A percentile compares a stretch with the other conserved stretches of the same genome.
phyloP scores from a whole-genome alignment of 805 yeast species.

The Cyberlindnera xishuangbannaensis region DNA sequence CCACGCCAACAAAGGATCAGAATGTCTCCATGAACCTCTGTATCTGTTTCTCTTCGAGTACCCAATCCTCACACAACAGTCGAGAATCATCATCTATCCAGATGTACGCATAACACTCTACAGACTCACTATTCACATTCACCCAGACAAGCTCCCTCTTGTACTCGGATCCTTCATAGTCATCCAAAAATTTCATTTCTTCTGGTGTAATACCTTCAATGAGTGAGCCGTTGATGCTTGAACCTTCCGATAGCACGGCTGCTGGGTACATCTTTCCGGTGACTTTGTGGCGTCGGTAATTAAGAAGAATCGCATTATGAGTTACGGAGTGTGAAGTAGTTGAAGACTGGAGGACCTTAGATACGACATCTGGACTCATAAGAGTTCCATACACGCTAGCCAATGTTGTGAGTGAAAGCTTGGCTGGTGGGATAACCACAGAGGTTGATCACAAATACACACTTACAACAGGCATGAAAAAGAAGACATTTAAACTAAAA shows the following conservation, averaged over 20 bases:
- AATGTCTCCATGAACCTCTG: conserved; percentile 3
- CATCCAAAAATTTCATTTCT: conserved; percentile 8
- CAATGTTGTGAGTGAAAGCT: not conserved
- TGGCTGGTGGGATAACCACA: too few species aligned
- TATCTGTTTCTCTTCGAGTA: conserved; percentile 1
- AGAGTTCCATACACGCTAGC: conserved; percentile 13
- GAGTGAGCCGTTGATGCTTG: conserved; percentile 5
- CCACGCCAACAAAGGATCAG: too few species aligned
- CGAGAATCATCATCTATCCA: conserved; percentile 4
- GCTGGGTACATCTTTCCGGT: conserved; percentile 12
- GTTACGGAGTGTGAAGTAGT: not conserved
- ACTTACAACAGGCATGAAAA: too few species aligned
- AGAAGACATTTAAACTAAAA: not conserved
- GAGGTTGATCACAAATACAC: too few species aligned
- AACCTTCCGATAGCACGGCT: conserved; percentile 1
- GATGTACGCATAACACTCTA: conserved; percentile 4
- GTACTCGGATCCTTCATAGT: conserved; percentile 13
- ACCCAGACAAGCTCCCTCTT: conserved; percentile 2
- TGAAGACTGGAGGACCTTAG: conserved; percentile 4
- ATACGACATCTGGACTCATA: conserved; percentile 5
- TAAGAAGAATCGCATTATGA: conserved; percentile 2
- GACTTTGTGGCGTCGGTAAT: conserved; percentile 5
- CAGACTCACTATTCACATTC: not conserved
- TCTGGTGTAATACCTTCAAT: conserved; percentile 5
- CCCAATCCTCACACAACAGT: conserved; percentile 7